These are phyloP conservation scores for Calcarisporium arbuscula DNA, from an alignment of 2,329 filamentous ascomycete genomes.

Conservation along the genomic window DNA sequence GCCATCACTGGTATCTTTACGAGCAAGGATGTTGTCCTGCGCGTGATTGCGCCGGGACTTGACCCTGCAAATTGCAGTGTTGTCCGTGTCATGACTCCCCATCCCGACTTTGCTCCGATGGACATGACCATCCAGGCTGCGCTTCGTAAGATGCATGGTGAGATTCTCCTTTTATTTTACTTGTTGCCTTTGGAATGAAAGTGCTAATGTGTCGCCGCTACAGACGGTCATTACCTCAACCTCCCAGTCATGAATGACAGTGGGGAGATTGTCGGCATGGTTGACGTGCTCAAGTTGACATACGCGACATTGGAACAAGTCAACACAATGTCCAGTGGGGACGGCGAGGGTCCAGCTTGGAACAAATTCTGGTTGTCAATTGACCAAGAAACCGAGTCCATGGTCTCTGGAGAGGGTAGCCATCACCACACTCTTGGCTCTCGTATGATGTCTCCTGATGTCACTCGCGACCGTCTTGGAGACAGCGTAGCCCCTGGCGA, in stretches of 20 bases:
- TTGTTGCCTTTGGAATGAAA: constrained; percentile 13
- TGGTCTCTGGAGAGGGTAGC: constrained; percentile 87
- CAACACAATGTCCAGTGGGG: constrained; percentile 85
- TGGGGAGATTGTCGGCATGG: constrained; percentile 98
- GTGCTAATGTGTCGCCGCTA: constrained; percentile 4
- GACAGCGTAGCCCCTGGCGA: constrained; percentile 90
- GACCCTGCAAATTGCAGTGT: constrained; percentile 95
- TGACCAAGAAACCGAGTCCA: constrained; percentile 89
- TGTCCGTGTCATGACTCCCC: constrained; percentile 97
- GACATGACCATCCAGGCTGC: constrained; percentile 99
- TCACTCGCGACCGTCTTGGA: constrained; percentile 60
- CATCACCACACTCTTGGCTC: constrained; percentile 60
- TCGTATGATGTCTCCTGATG: constrained; percentile 75
- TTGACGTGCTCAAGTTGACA: constrained; percentile 95
- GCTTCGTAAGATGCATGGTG: constrained; percentile 97
- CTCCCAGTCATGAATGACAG: constrained; percentile 96
- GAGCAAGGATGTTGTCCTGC: constrained; percentile 96
- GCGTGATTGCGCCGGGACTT: constrained; percentile 93
- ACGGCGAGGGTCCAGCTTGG: constrained; percentile 94
- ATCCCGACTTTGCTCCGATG: constrained; percentile 96
- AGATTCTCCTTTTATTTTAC: constrained; percentile 26
- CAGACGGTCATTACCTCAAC: constrained; percentile 97
- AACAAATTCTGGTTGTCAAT: constrained; percentile 99
- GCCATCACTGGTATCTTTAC: constrained; percentile 99
- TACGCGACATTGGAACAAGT: constrained; percentile 97